These are phyloP conservation scores for Trichoderma sp. DNA, from an alignment of 2,329 filamentous ascomycete genomes.

Conservation along the genomic window DNA sequence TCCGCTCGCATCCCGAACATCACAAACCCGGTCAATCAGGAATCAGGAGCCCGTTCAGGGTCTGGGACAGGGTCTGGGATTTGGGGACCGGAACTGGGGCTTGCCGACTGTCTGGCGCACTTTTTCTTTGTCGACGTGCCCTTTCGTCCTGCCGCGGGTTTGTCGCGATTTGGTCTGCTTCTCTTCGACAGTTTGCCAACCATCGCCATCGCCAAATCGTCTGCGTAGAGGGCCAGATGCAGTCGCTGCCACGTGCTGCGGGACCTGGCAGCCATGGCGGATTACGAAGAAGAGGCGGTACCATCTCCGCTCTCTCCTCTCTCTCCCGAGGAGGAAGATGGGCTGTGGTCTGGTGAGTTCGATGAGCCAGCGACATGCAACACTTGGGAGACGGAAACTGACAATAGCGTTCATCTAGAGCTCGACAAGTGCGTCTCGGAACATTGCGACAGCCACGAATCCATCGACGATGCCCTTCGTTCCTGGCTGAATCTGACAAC, in stretches of 20 bases:
- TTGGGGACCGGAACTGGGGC: not conserved
- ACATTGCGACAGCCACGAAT: slow-evolving; percentile 51
- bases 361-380: too few relatives aligned
- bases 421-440: slow-evolving; percentile 46
- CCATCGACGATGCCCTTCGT: slow-evolving; percentile 80
- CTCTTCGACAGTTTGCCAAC: not conserved
- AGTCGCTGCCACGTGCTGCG: slow-evolving; percentile 29
- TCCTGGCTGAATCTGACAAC: slow-evolving; percentile 78
- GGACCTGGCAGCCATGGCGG: slow-evolving; percentile 46
- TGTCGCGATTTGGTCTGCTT: not conserved
- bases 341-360: slow-evolving; percentile 79
- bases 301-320: slow-evolving; percentile 44
- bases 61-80: not conserved
- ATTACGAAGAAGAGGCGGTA: slow-evolving; percentile 64
- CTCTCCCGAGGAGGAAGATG: slow-evolving; percentile 73
- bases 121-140: not conserved
- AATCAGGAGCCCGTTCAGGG: slow-evolving; percentile 5
- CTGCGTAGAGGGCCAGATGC: slow-evolving; percentile 33
- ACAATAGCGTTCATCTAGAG: slow-evolving; percentile 36
- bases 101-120: not conserved
- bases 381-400: not conserved
- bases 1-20: slow-evolving; percentile 1
- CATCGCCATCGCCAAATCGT: not conserved
- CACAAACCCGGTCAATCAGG: not conserved
- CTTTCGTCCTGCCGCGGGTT: not conserved